These are phyloP conservation scores for Tylopilus microsporus DNA, from an alignment of 1,284 basidiomycete species.

Conservation along the genomic window DNA sequence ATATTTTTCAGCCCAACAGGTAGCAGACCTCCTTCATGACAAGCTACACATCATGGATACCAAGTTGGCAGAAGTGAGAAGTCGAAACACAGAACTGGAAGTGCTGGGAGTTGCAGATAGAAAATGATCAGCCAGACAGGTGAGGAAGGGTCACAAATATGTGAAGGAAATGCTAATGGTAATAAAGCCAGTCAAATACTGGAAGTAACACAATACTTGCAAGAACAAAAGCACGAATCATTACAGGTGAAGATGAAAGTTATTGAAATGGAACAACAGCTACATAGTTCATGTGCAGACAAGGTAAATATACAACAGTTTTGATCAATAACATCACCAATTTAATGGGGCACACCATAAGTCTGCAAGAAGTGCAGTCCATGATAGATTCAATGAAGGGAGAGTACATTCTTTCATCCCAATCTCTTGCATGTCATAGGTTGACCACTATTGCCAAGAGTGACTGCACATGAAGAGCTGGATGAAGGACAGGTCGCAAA, in stretches of 20 bases:
- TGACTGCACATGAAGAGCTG: constrained; percentile 22
- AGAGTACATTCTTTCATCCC: constrained; percentile 27
- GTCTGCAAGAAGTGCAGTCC: constrained; percentile 29
- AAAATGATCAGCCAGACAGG: constrained; percentile 28
- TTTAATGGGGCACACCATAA: constrained; percentile 8
- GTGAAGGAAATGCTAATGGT: constrained; percentile 15
- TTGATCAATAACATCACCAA: constrained; percentile 13
- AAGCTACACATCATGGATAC: constrained; percentile 43
- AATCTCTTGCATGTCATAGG: constrained; percentile 7
- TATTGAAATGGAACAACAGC: constrained; percentile 29
- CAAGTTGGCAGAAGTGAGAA: constrained; percentile 41
- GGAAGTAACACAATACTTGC: constrained; percentile 22
- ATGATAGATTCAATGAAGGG: constrained; percentile 29
- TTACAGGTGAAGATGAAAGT: constrained; percentile 19
- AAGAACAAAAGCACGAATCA: constrained; percentile 30
- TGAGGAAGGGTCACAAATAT: constrained; percentile 16
- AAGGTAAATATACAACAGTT: constrained; percentile 15
- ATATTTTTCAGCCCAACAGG: constrained; percentile 41
- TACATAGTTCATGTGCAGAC: constrained; percentile 20
- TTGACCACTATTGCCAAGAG: constrained; percentile 20
- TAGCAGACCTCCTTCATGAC: constrained; percentile 49
- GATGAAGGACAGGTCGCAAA: constrained; percentile 24
- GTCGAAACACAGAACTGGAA: constrained; percentile 40
- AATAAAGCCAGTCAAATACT: constrained; percentile 24
- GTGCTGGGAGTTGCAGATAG: constrained; percentile 28